These are phyloP conservation scores for Aspergillus tanneri DNA, from an alignment of 2,329 filamentous ascomycete genomes.

Conservation along the genomic window DNA sequence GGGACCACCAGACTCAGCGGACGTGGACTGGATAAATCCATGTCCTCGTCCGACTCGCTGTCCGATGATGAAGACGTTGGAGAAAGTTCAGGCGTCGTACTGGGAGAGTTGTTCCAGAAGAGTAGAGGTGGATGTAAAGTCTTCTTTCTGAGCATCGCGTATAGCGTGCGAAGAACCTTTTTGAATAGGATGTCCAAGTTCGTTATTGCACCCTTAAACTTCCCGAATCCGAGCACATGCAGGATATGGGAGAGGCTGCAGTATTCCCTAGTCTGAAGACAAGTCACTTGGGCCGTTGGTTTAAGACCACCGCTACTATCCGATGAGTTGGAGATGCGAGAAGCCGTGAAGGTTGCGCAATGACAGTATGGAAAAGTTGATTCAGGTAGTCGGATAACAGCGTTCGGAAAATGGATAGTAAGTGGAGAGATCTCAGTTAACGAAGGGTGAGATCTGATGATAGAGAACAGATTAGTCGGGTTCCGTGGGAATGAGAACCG, in stretches of 20 bases:
- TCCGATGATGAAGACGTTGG: slow-evolving; percentile 43
- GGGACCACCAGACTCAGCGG: slow-evolving; percentile 46
- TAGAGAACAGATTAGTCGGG: slow-evolving; percentile 17
- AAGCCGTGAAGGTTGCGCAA: slow-evolving; percentile 14
- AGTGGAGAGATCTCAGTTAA: slow-evolving; percentile 11
- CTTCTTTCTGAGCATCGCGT: slow-evolving; percentile 43
- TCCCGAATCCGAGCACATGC: slow-evolving; percentile 8
- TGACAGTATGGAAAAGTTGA: slow-evolving; percentile 6
- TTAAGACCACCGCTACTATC: slow-evolving; percentile 7
- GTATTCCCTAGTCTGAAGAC: neutral
- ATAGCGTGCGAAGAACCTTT: slow-evolving; percentile 26
- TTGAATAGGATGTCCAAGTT: slow-evolving; percentile 11
- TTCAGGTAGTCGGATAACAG: slow-evolving; percentile 4
- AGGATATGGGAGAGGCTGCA: neutral
- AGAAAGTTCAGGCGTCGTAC: slow-evolving; percentile 47
- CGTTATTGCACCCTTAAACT: slow-evolving; percentile 15
- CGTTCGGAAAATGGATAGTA: neutral
- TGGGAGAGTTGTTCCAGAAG: slow-evolving; percentile 42
- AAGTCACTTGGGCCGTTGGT: neutral
- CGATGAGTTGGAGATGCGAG: slow-evolving; percentile 12
- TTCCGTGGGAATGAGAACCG: slow-evolving; percentile 7
- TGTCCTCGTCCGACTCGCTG: slow-evolving; percentile 47
- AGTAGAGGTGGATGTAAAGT: slow-evolving; percentile 35
- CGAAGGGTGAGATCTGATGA: slow-evolving; percentile 15
- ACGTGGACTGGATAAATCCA: slow-evolving; percentile 43